These are phyloP conservation scores for Fusarium udum DNA, from an alignment of 2,329 filamentous ascomycete species.

Conservation along the genomic window DNA sequence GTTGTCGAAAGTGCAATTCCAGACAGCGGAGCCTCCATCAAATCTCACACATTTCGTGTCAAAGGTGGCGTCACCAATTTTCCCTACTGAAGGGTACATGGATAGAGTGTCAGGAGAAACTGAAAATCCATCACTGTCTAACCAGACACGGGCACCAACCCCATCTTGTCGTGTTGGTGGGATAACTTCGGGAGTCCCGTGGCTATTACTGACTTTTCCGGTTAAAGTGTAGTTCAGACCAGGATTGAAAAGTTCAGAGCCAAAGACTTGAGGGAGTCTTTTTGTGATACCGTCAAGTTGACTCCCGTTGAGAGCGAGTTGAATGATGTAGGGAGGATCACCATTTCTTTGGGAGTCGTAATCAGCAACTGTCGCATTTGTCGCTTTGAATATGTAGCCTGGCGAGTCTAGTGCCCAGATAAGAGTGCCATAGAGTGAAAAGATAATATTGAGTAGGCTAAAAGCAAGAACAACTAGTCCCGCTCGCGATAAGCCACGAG, in stretches of 20 bases:
- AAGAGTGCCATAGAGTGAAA: constrained; percentile 24
- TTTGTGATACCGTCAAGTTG: not conserved
- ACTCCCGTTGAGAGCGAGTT: not conserved
- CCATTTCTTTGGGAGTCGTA: constrained; percentile 1
- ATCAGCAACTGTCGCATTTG: constrained; percentile 1
- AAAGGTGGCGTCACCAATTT: not conserved
- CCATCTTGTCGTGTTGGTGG: not conserved
- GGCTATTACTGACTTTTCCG: not conserved
- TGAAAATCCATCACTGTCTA: constrained; percentile 17
- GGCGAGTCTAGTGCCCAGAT: constrained; percentile 32
- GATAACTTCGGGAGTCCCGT: not conserved
- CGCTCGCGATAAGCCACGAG: constrained; percentile 18
- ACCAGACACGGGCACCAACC: constrained; percentile 23
- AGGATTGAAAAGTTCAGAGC: constrained; percentile 4
- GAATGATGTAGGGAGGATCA: constrained; percentile 21
- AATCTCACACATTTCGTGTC: not conserved
- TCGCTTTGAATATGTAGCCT: constrained; percentile 18
- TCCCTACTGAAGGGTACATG: not conserved
- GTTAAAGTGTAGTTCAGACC: constrained; percentile 32
- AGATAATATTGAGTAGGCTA: constrained; percentile 11
- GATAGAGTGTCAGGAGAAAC: constrained; percentile 29
- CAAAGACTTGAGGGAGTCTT: constrained; percentile 2
- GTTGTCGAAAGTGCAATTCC: constrained; percentile 31
- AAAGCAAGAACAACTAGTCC: constrained; percentile 16
- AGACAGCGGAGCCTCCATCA: not conserved